phyloP scores from a whole-genome alignment of 768 basidiomycete genomes.

The Mycena metata region DNA sequence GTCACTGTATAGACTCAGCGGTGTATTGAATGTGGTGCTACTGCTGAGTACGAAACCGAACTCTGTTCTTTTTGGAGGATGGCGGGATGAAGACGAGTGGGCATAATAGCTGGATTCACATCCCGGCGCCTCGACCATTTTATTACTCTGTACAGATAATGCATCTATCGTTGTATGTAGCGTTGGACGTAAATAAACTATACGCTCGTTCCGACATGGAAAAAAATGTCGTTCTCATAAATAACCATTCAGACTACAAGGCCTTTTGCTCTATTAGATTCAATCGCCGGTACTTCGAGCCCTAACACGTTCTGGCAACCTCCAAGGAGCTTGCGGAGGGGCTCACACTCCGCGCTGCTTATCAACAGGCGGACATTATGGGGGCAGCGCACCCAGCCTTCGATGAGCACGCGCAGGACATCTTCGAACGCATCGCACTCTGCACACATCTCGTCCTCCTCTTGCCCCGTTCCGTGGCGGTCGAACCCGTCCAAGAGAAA shows the following conservation, averaged over 20 bases:
- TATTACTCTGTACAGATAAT: too few relatives aligned
- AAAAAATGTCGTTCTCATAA: too few relatives aligned
- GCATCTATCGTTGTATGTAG: too few relatives aligned
- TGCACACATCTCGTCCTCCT: background rate
- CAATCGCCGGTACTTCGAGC: background rate
- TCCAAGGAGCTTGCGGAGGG: background rate
- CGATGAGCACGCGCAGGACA: slow-evolving; percentile 5
- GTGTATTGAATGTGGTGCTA: slow-evolving; percentile 56
- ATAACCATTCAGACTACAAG: too few relatives aligned
- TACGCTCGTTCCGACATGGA: too few relatives aligned
- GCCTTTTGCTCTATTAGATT: too few relatives aligned
- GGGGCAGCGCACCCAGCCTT: slow-evolving; percentile 11
- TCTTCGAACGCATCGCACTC: background rate
- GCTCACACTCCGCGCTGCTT: background rate
- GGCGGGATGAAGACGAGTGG: too few relatives aligned
- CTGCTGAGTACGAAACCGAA: slow-evolving; percentile 52
- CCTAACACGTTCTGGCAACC: slow-evolving; percentile 4
- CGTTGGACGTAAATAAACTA: too few relatives aligned
- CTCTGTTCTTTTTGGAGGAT: slow-evolving; percentile 48
- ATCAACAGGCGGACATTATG: slow-evolving; percentile 16
- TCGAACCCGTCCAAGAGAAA: slow-evolving; percentile 16
- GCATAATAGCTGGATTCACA: too few relatives aligned
- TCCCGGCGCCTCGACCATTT: too few relatives aligned
- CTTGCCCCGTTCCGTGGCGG: background rate
- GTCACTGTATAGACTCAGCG: slow-evolving; percentile 53